Evolutionary conservation across 2,329 filamentous ascomycete species (phyloP), one percentile per base, ranked within the genome.

Genomic region (Cytospora paraplurivora): DNA sequence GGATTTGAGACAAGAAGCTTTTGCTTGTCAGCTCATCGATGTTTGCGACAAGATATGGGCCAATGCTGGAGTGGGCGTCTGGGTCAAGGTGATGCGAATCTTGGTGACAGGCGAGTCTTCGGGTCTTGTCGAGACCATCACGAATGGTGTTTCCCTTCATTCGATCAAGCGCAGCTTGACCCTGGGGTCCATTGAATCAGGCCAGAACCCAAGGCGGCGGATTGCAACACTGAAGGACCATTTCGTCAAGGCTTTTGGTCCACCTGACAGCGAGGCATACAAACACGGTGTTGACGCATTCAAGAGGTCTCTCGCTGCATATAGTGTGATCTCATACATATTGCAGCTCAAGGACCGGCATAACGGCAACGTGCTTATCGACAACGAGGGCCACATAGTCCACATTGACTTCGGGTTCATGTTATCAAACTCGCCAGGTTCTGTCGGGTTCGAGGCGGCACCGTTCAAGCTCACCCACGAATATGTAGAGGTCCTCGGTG

Each of bases 321-420:
- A 95, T 76, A 93, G 90, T 76, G 88, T 94, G 68, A 92, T 95
- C 66, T 91, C 88, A 63, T 95, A 95, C 72, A 81, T 95, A 56
- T 80, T 95, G 60, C 91, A 95, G 75, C 85, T 95, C 65, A 95
- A 95, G 74, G 91, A 95, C 72, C 84, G 91, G 13, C 91, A 95
- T 74, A 95, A 95, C 72, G 91, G 91, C 61, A 95, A 95, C 71
- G 89, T 95, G 15, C 82, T 95, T 65, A 90, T 95, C 70, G 91
- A 94, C 75, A 92, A 90, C 71, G 88, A 92, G 74, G 91, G 91
- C 11, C 91, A 95, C 72, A 93, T 94, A 62, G 88, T 95, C 66
- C 91, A 95, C 73, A 95, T 95, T 66, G 91, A 95, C 75, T 95
- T 95, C 75, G 91, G 91, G 62, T 95, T 95, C 74, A 94, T 95